Evolutionary conservation across 768 basidiomycete genomes (phyloP), one percentile per base, ranked within the genome.

Genomic region (Panaeolus papilionaceus): DNA sequence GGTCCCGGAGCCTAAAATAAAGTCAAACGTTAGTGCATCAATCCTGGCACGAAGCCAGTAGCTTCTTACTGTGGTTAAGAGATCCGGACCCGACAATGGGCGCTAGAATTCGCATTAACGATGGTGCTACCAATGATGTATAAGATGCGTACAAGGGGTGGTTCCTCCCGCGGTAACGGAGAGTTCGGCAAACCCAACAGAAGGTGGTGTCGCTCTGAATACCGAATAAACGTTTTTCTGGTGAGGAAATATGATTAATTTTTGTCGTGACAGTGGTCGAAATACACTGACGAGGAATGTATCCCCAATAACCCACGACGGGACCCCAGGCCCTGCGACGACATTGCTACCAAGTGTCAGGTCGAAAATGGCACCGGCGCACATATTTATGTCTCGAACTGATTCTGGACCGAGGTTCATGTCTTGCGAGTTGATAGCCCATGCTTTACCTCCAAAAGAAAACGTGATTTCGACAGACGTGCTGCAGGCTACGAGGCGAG

Each of bases 371-470:
- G 85, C 90, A 39, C 92, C 92, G 0, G 87, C 72, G 70, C 92
- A 92, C 37, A n/a, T 63, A 28, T 71, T 70, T 7, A 68, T 70
- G 51, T 81, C 73, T 39, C 74, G 71, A 9, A 49, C 49, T 33
- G 76, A 38, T 63, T 91, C 71, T 0, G 72, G 70, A 4, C 93
- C 92, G 9, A 97, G 79, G 76, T 92, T 94, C 86, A 99, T 92
- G 73, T 99, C 97, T 6, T 72, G 78, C 0, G 87, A 64, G 72
- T 80, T 85, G 75, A 99, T 93, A 4, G 89, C 78, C 92, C 98
- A 99, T 0, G 81, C 70, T 66, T 86, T 84, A 1, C 92, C 90
- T 2, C 95, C 94, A 70, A 96, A 98, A 10, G 90, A 86, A 9
- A 98, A 68, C 4, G 89, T 83, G 28, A 92, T 76, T 1, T 78